Conservation (phyloP, 83 land plant species). For the Diphasiastrum complanatum region DNA sequence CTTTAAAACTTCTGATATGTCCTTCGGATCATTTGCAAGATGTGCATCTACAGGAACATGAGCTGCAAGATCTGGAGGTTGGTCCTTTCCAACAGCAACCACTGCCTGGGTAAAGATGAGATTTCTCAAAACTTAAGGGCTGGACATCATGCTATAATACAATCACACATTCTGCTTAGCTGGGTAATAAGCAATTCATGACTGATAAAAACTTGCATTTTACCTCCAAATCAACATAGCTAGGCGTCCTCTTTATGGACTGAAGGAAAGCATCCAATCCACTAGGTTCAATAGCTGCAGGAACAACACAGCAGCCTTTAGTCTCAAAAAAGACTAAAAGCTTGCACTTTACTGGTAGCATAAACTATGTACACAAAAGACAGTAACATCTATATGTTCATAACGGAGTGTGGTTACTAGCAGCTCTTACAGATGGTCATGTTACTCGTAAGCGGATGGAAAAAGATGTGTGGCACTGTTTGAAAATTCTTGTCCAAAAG, state of each 20-base stretch:
- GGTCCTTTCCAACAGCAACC: constrained; percentile 67
- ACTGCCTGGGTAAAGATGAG: constrained; percentile 40
- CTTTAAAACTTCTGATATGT: neutral
- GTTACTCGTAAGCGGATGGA: constrained; percentile 74
- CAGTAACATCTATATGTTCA: neutral
- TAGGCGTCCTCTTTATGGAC: constrained; percentile 58
- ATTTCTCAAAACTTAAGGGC: neutral
- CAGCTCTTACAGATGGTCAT: constrained; percentile 48
- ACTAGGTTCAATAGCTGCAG: constrained; percentile 43
- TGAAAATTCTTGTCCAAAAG: constrained; percentile 70
- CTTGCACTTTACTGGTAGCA: neutral
- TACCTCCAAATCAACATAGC: constrained; percentile 83
- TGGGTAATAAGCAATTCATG: too few relatives aligned
- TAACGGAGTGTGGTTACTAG: too few relatives aligned
- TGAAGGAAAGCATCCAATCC: constrained; percentile 64
- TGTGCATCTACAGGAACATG: constrained; percentile 10
- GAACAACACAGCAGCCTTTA: too few relatives aligned
- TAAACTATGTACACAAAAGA: neutral
- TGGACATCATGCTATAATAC: too few relatives aligned
- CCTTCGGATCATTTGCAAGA: neutral
- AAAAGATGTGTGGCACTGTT: constrained; percentile 39
- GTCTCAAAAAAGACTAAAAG: neutral
- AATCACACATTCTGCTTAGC: too few relatives aligned
- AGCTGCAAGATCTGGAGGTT: constrained; percentile 70
- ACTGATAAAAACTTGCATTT: too few relatives aligned